Percentiles rank a stretch among this genome's conserved stretches.
phyloP scores from a whole-genome alignment of 352 stramenopile species.

The Globisporangium spinosum region DNA sequence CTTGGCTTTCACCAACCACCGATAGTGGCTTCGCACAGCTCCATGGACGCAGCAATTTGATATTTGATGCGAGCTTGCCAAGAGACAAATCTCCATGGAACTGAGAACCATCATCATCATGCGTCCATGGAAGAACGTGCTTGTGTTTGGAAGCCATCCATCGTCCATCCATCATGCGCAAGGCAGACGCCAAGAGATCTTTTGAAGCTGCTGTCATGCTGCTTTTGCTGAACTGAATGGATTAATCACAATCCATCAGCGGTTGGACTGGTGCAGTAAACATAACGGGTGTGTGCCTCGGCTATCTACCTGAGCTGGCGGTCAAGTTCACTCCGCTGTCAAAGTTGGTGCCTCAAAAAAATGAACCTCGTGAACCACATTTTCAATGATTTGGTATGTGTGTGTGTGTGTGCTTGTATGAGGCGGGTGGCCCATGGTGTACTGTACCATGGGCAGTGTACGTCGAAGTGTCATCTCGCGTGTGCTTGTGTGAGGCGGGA shows the following conservation, averaged over 20 bases:
- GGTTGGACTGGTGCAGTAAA: not conserved
- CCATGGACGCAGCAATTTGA: not conserved
- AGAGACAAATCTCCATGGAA: not conserved
- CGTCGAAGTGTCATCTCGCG: not conserved
- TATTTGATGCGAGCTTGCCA: not conserved
- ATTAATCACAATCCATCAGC: conserved; percentile 1
- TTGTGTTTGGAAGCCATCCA: not conserved
- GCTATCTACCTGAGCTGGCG: not conserved
- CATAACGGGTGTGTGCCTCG: not conserved
- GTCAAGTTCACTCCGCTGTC: not conserved
- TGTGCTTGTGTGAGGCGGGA: not conserved
- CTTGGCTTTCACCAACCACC: not conserved
- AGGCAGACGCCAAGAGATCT: conserved; percentile 4
- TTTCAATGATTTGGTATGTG: not conserved
- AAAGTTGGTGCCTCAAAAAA: not conserved
- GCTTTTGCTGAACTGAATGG: not conserved
- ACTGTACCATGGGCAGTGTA: not conserved
- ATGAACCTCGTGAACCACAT: not conserved
- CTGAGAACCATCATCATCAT: not conserved
- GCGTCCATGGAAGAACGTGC: not conserved
- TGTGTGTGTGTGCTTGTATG: not conserved
- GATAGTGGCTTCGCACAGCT: not conserved
- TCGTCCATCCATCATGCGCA: not conserved
- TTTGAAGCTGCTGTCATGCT: not conserved
- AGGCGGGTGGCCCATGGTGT: too few species aligned